Evolutionary conservation across 345 rosid species (phyloP), one percentile per base, ranked within the genome.

Genomic region (Brassica juncea): DNA sequence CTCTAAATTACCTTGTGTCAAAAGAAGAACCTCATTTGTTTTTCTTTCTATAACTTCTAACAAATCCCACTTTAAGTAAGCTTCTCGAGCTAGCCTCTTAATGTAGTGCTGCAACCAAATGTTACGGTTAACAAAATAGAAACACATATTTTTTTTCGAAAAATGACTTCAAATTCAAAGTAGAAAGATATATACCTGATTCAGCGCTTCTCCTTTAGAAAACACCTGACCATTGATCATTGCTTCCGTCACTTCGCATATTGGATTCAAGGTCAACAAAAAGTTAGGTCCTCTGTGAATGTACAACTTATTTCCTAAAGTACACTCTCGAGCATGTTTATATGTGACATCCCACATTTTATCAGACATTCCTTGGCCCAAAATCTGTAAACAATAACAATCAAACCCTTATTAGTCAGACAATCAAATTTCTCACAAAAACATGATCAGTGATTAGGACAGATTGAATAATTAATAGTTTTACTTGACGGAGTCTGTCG

Each of bases 271-370:
- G 42, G 80, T 72, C 66, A 92, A 14, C 11, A 5, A 4, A 81
- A 9, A 86, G 67, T 80, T 61, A 2, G 67, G 19, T 54, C 85
- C 90, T 1, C 67, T 73, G 57, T 65, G 86, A 12, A 88, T 64
- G 60, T 86, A 89, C 21, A 59, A 73, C 69, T 85, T 87, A 85
- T 84, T 86, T 34, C 94, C 98, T 89, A 85, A 61, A 25, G 42
- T 73, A 81, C 99, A 94, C 19, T 77, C 87, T 77, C 85, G 84
- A 1, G 98, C 98, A 71, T 94, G 99, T 69, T 88, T 92, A 14
- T 86, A 79, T 0, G 87, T 87, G 16, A 77, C 88, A 34, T 89
- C 94, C 99, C 99, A 94, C 86, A 84, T 84, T 80, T 82, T 92
- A 60, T 92, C 97, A 0, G 97, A 87, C 97, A 94, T 94, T 52